These are phyloP conservation scores for Ascoidea asiatica DNA, from an alignment of 805 yeast genomes.

Conservation along the genomic window DNA sequence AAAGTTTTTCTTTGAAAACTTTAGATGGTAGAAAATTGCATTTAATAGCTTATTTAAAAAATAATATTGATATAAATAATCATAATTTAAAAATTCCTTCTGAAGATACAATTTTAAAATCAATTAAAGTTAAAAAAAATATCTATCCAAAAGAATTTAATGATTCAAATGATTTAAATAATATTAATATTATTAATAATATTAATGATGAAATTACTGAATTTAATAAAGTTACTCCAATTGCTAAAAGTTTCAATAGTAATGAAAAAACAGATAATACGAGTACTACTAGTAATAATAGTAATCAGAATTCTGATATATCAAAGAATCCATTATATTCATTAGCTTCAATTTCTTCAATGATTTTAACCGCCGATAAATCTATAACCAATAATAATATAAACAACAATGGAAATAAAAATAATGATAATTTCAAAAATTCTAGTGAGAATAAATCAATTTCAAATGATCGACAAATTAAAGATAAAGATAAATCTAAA, in stretches of 20 bases:
- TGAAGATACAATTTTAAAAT: constrained; percentile 19
- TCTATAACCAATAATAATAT: no score
- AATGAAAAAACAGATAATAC: no score
- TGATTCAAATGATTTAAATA: background rate
- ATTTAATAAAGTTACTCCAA: background rate
- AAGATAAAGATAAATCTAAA: no score
- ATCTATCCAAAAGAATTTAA: background rate
- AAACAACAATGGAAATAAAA: no score
- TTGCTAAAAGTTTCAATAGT: background rate
- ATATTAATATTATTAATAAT: no score
- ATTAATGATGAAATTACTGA: background rate
- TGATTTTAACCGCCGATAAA: no score
- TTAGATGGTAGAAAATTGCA: constrained; percentile 41
- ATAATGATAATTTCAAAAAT: no score
- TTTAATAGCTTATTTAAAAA: constrained; percentile 40
- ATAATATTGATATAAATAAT: constrained; percentile 16
- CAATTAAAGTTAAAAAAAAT: background rate
- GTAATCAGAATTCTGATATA: background rate
- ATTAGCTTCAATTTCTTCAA: no score
- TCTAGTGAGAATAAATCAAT: no score
- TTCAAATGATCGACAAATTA: no score
- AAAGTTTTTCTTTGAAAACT: constrained; percentile 45
- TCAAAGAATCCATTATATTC: no score
- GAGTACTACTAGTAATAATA: no score
- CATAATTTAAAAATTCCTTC: constrained; percentile 26